Percentiles rank a stretch among this genome's conserved stretches.
These are phyloP conservation scores for Cenchrus americanus DNA, from an alignment of 176 grass and related monocot genomes.

Conservation along the genomic window DNA sequence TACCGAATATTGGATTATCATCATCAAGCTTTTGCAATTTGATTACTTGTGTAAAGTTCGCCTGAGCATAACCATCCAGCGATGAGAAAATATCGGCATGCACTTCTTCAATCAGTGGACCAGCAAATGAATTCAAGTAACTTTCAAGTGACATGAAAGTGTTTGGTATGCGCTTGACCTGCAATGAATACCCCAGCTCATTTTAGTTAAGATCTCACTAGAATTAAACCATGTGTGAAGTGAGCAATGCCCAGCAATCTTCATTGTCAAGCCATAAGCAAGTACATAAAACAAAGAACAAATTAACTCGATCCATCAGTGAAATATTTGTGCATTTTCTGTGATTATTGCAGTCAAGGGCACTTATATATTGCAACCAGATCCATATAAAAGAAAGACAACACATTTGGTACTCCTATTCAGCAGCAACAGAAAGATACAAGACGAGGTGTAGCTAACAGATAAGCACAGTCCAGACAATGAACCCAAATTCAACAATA, in stretches of 20 bases:
- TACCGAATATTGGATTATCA: conserved; percentile 1
- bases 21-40: conserved; percentile 18
- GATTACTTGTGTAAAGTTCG: conserved; percentile 42
- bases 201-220: not conserved
- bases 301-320: not conserved
- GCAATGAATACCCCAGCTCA: not conserved
- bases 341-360: not conserved
- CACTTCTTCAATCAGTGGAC: conserved; percentile 63
- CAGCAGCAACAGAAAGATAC: too few species aligned
- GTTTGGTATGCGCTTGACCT: conserved; percentile 52
- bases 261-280: too few species aligned
- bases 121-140: conserved; percentile 49
- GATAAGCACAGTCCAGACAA: not conserved
- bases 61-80: conserved; percentile 42
- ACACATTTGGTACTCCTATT: too few species aligned
- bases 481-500: not conserved
- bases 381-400: not conserved
- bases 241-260: not conserved
- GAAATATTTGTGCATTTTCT: not conserved
- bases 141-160: conserved; percentile 15
- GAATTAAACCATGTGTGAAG: not conserved
- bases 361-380: not conserved
- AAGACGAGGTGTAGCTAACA: not conserved
- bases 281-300: too few species aligned
- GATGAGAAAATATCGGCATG: conserved; percentile 47